These are phyloP conservation scores for Mycena crocata DNA, from an alignment of 768 basidiomycete genomes.

Conservation along the genomic window DNA sequence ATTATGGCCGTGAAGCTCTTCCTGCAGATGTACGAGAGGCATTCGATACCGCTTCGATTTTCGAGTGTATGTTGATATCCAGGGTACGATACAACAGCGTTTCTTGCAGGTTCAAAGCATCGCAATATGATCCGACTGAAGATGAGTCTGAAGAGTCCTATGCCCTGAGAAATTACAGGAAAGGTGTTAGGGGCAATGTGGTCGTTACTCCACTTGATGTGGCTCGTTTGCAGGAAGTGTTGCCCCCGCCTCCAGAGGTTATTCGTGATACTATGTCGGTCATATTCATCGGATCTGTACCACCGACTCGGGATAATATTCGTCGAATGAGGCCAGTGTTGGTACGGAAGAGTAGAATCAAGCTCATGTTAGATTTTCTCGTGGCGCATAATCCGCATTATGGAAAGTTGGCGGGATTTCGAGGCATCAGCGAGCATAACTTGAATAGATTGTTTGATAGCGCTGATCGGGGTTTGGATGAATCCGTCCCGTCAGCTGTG, in stretches of 20 bases:
- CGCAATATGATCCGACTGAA: not conserved
- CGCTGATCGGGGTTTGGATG: not conserved
- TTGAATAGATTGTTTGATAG: not conserved
- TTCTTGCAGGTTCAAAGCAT: not conserved
- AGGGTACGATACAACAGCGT: slow-evolving; percentile 10
- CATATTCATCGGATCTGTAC: not conserved
- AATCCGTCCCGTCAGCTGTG: not conserved
- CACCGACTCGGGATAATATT: not conserved
- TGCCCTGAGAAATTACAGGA: not conserved
- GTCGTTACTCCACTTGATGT: not conserved
- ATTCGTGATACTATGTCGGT: slow-evolving; percentile 7
- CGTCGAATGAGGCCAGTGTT: not conserved
- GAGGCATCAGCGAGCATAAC: not conserved
- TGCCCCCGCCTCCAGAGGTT: not conserved
- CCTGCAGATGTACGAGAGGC: not conserved
- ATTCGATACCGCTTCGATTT: not conserved
- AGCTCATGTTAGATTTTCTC: slow-evolving; percentile 1
- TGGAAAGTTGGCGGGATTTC: not conserved
- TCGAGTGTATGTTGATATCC: not conserved
- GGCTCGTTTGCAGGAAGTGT: not conserved
- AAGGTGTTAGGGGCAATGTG: slow-evolving; percentile 1
- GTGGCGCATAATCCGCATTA: not conserved
- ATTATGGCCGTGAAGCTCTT: slow-evolving; percentile 4
- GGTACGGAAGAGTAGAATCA: not conserved
- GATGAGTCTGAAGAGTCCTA: not conserved